Base-by-base conservation (phyloP, 2,329 filamentous ascomycete species). In the Aspergillus aculeatinus region DNA sequence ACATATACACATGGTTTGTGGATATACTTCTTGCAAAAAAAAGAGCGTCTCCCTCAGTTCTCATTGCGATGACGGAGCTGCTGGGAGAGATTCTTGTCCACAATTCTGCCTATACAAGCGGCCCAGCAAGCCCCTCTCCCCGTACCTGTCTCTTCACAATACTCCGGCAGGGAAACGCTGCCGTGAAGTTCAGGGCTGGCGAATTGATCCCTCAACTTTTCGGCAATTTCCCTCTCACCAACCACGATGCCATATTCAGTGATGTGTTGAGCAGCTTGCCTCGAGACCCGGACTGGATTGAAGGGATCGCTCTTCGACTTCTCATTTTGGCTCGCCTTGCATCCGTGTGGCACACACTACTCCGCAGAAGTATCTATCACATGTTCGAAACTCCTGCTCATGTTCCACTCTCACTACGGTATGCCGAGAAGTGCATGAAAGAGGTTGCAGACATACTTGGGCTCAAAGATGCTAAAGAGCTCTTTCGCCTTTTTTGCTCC, bases 371-470 rank as follows among this genome's bases (percentile, higher is more conserved):
- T 65, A 90, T 96, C 19, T 99, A 97, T 73, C 90, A 95, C 73
- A 92, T 98, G 23, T 96, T 98, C 67, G 95, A 98, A 73, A 92
- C 89, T 0, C 90, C 93, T 1, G 91, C 90, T 1, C 87, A 87
- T 59, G 85, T 96, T 14, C 77, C 83, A 3, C 76, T 79, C 11
- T 89, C 89, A 6, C 81, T 83, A 21, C 79, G 81, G 21, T 89
- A 97, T 76, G 93, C 94, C 1, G 85, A 84, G 58, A 83, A 83
- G 55, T 96, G 91, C 67, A 81, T 97, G 48, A 73, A 75, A 4
- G 80, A 83, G 12, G 87, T 97, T 33, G 86, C 93, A 4, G 76
- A 73, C 12, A 81, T 83, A 0, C 82, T 97, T 35, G 77, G 82
- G 0, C 82, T 98, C 23, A 75, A 82, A 25, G 85, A 86, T 49